A percentile compares a stretch with the other conserved stretches of the same genome.
Evolutionary conservation across 179 eudicot species (phyloP).

Genomic region (Silene vulgaris): DNA sequence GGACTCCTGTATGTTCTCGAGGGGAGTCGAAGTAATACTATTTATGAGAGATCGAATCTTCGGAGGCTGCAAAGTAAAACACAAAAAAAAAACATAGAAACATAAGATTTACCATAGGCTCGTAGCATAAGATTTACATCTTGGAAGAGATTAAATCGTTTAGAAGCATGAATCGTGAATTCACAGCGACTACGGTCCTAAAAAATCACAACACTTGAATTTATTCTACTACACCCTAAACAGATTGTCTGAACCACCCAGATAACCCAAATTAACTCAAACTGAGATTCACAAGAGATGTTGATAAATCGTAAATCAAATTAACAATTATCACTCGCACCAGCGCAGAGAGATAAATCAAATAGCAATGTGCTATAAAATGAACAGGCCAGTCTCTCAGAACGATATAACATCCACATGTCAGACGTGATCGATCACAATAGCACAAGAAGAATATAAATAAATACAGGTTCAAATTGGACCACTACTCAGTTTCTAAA

Average conservation of each 20-base stretch:
- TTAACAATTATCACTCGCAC: background rate
- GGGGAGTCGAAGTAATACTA: slow-evolving; percentile 63
- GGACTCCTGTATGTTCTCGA: slow-evolving; percentile 73
- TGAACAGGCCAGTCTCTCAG: background rate
- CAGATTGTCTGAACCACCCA: background rate
- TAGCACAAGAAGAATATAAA: background rate
- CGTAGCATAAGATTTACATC: background rate
- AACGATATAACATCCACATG: background rate
- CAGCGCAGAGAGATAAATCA: background rate
- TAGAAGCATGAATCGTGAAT: background rate
- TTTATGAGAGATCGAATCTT: slow-evolving; percentile 80
- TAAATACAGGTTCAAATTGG: background rate
- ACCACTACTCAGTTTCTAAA: background rate
- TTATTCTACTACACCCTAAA: background rate
- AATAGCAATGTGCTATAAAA: background rate
- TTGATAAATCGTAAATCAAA: background rate
- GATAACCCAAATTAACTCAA: background rate
- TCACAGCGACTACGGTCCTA: background rate
- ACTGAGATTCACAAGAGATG: background rate
- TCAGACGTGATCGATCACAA: background rate
- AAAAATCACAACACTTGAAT: background rate
- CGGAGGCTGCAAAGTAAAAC: slow-evolving; percentile 57
- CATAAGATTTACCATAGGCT: slow-evolving; percentile 1
- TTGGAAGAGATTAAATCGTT: background rate
- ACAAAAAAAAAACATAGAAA: slow-evolving; percentile 4